These are phyloP conservation scores for Balakata baccata DNA, from an alignment of 345 rosid species.

Conservation along the genomic window DNA sequence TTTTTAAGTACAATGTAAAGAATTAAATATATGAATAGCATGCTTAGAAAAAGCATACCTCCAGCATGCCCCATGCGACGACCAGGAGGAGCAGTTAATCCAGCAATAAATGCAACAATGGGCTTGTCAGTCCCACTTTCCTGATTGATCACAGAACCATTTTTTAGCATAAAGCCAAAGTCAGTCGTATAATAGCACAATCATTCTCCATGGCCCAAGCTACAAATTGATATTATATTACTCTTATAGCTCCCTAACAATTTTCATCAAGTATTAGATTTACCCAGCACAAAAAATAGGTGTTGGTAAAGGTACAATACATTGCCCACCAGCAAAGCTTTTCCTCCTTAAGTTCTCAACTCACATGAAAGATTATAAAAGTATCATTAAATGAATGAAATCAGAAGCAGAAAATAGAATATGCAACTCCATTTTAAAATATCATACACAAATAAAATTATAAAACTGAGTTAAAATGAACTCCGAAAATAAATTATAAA, in stretches of 20 bases:
- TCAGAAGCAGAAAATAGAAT: not conserved
- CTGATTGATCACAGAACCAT: constrained; percentile 43
- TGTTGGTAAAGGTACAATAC: not conserved
- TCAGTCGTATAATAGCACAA: not conserved
- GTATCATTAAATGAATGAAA: not conserved
- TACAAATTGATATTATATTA: not conserved
- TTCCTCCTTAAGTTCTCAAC: not conserved
- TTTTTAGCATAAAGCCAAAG: not conserved
- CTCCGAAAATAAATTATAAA: not conserved
- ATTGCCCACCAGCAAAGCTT: not conserved
- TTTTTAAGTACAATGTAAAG: no score
- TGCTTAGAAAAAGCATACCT: constrained; percentile 41
- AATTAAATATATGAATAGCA: no score
- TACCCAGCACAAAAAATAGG: not conserved
- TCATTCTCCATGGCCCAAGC: not conserved
- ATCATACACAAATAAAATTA: not conserved
- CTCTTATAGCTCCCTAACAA: not conserved
- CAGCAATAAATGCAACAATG: constrained; percentile 94
- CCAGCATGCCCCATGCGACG: constrained; percentile 99
- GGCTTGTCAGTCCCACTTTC: constrained; percentile 94
- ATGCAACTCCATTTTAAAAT: not conserved
- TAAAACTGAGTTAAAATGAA: not conserved
- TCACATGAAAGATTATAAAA: not conserved
- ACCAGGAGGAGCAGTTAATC: constrained; percentile 95
- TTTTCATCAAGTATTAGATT: not conserved